phyloP scores from a whole-genome alignment of 805 yeast genomes.

The Saturnispora diversa region DNA sequence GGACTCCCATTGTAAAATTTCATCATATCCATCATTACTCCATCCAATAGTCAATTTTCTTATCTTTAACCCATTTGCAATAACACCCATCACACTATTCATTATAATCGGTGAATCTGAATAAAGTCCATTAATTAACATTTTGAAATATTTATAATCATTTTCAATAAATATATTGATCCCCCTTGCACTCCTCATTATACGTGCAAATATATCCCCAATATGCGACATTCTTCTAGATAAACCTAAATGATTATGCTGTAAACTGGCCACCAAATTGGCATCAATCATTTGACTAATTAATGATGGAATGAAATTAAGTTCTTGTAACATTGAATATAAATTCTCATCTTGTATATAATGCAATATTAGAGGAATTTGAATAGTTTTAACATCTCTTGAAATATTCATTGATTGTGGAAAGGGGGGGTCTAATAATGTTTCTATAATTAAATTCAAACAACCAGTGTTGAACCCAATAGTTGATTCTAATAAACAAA shows the following conservation, averaged over 20 bases:
- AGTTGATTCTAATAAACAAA: slow-evolving; percentile 6
- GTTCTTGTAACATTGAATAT: slow-evolving; percentile 47
- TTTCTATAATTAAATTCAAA: slow-evolving; percentile 9
- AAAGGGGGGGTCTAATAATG: slow-evolving; percentile 15
- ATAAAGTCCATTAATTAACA: slow-evolving; percentile 50
- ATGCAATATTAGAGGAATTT: slow-evolving; percentile 31
- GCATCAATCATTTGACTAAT: slow-evolving; percentile 23
- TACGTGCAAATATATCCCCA: slow-evolving; percentile 6
- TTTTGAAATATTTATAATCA: slow-evolving; percentile 45
- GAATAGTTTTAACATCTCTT: slow-evolving; percentile 9
- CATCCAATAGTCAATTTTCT: slow-evolving; percentile 46
- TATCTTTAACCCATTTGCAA: slow-evolving; percentile 37
- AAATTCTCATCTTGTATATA: slow-evolving; percentile 52
- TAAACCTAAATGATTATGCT: slow-evolving; percentile 7
- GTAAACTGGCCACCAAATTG: slow-evolving; percentile 2
- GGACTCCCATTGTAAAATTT: slow-evolving; percentile 11
- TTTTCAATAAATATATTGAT: slow-evolving; percentile 53
- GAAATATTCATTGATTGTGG: background rate
- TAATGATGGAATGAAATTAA: slow-evolving; percentile 53
- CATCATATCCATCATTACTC: slow-evolving; percentile 12
- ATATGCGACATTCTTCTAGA: slow-evolving; percentile 4
- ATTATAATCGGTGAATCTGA: slow-evolving; percentile 11
- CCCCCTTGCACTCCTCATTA: slow-evolving; percentile 35
- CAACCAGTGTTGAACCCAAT: slow-evolving; percentile 7
- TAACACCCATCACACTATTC: slow-evolving; percentile 11